Percentiles rank a stretch among this genome's conserved stretches.
Evolutionary conservation across 768 basidiomycete species (phyloP).

Genomic region (Suillus fuscotomentosus): DNA sequence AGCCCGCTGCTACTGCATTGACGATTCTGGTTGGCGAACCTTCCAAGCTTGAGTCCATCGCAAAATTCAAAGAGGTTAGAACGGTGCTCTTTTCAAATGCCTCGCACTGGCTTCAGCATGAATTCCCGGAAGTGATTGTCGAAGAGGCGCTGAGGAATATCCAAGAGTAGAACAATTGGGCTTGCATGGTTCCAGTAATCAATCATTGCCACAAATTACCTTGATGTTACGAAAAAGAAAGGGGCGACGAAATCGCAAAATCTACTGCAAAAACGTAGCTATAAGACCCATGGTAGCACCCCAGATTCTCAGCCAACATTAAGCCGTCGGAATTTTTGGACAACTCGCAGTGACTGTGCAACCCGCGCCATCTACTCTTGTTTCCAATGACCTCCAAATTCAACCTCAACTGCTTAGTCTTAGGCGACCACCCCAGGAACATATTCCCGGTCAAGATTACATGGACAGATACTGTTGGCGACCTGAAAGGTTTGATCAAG

Average conservation of each 20-base stretch:
- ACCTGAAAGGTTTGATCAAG: background rate
- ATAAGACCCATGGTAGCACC: too few relatives aligned
- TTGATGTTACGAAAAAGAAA: background rate
- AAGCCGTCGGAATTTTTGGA: too few relatives aligned
- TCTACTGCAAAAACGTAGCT: too few relatives aligned
- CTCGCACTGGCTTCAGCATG: slow-evolving; percentile 18
- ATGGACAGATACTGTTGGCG: background rate
- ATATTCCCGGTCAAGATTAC: background rate
- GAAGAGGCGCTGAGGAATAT: slow-evolving; percentile 9
- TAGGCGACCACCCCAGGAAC: background rate
- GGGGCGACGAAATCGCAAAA: too few relatives aligned
- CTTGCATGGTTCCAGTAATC: background rate
- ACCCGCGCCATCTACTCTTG: too few relatives aligned
- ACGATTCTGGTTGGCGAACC: slow-evolving; percentile 11
- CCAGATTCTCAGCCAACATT: too few relatives aligned
- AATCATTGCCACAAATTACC: background rate
- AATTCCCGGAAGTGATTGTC: slow-evolving; percentile 15
- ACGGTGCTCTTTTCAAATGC: slow-evolving; percentile 8
- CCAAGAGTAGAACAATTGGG: background rate
- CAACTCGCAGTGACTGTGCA: too few relatives aligned
- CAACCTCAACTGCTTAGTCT: background rate
- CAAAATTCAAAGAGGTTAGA: slow-evolving; percentile 11
- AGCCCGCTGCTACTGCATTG: slow-evolving; percentile 9
- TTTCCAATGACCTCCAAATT: too few relatives aligned
- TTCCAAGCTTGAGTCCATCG: slow-evolving; percentile 7